phyloP scores from a whole-genome alignment of 257 asterid genomes.

The Marsdenia floribunda region DNA sequence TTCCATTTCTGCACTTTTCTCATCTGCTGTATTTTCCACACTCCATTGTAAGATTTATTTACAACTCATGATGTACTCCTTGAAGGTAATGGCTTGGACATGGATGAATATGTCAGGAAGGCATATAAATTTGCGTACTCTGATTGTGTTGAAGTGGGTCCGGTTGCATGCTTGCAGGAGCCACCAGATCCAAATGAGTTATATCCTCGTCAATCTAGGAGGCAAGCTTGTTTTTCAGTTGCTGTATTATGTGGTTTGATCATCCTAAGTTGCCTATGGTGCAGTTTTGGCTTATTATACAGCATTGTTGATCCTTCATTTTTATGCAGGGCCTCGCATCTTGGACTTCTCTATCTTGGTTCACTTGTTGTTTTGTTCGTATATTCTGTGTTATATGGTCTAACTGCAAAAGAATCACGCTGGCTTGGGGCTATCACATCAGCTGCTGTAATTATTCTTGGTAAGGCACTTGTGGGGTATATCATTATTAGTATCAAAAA shows the following conservation, averaged over 20 bases:
- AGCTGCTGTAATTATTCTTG: slow-evolving; percentile 90
- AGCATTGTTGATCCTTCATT: slow-evolving; percentile 13
- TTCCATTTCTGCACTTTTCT: slow-evolving; percentile 10
- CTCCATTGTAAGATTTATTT: not conserved
- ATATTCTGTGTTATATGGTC: slow-evolving; percentile 90
- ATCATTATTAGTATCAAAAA: slow-evolving; percentile 8
- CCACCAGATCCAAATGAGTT: slow-evolving; percentile 98
- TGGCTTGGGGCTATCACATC: slow-evolving; percentile 99
- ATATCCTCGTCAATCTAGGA: slow-evolving; percentile 89
- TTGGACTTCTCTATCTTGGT: slow-evolving; percentile 93
- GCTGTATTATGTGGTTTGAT: not conserved
- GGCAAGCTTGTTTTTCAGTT: slow-evolving; percentile 37
- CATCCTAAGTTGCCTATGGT: not conserved
- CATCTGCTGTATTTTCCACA: not conserved
- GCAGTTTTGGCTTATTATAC: not conserved
- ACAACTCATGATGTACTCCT: slow-evolving; percentile 11
- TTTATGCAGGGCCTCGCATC: slow-evolving; percentile 83
- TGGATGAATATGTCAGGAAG: slow-evolving; percentile 95
- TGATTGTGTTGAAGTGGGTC: slow-evolving; percentile 98
- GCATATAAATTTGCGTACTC: slow-evolving; percentile 96
- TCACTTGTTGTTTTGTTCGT: slow-evolving; percentile 83
- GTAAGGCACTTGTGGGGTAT: slow-evolving; percentile 36
- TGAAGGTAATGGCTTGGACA: slow-evolving; percentile 89
- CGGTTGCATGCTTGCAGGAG: slow-evolving; percentile 87
- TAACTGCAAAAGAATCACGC: slow-evolving; percentile 95